Evolutionary conservation across 2,329 filamentous ascomycete species (phyloP).

Genomic region (Cladosporium sp.): DNA sequence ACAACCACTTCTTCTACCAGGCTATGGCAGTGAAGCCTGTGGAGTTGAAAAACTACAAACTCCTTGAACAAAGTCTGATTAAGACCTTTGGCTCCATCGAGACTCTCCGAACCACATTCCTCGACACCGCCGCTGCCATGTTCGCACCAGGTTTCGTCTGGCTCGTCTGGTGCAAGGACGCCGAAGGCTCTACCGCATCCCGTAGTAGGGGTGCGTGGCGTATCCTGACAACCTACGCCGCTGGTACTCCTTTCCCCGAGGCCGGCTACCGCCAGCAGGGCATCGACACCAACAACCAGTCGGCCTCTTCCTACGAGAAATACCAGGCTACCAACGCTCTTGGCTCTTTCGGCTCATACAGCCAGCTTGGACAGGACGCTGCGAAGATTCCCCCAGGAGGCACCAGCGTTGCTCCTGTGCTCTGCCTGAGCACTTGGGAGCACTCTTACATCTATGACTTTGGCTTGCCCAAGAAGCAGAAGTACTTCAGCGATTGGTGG

Average conservation of each 20-base stretch:
- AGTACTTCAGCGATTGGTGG: slow-evolving; percentile 83
- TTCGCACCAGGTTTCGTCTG: slow-evolving; percentile 97
- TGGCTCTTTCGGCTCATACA: slow-evolving; percentile 36
- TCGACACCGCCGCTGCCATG: slow-evolving; percentile 80
- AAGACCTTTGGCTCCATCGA: slow-evolving; percentile 76
- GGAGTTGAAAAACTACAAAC: slow-evolving; percentile 51
- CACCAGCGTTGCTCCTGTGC: slow-evolving; percentile 66
- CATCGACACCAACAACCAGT: slow-evolving; percentile 65
- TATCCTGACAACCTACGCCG: slow-evolving; percentile 84
- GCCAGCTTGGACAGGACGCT: slow-evolving; percentile 25
- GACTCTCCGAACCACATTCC: slow-evolving; percentile 73
- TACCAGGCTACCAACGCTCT: slow-evolving; percentile 24
- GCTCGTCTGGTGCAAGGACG: slow-evolving; percentile 59
- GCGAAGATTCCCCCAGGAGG: slow-evolving; percentile 58
- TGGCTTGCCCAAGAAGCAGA: slow-evolving; percentile 68
- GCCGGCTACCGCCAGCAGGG: slow-evolving; percentile 74
- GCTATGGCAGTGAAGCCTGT: slow-evolving; percentile 19
- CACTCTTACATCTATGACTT: slow-evolving; percentile 88
- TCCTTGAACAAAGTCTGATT: slow-evolving; percentile 58
- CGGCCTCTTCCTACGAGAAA: slow-evolving; percentile 20
- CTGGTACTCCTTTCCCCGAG: slow-evolving; percentile 79
- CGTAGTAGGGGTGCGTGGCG: slow-evolving; percentile 49
- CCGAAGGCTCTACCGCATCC: slow-evolving; percentile 29
- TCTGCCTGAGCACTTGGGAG: slow-evolving; percentile 96
- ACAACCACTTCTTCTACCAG: slow-evolving; percentile 81